Evolutionary conservation across 73 alveolate species (phyloP).

Genomic region (Stentor coeruleus): DNA sequence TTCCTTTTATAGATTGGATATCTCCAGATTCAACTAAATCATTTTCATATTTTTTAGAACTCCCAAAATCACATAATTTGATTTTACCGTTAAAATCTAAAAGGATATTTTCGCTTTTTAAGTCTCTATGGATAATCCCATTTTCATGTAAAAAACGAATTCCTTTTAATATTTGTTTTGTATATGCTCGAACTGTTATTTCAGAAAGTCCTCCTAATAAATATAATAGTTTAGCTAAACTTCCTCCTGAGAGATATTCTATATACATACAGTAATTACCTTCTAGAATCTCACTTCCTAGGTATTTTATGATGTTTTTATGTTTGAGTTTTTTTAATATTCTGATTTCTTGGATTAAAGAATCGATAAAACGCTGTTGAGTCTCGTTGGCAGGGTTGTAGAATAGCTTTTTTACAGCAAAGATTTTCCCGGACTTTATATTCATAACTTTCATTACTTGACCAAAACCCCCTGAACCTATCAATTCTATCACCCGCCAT

Average conservation of each 20-base stretch:
- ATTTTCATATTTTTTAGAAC: constrained; percentile 44
- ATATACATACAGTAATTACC: constrained; percentile 56
- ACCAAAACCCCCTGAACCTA: constrained; percentile 78
- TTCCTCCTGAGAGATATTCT: constrained; percentile 78
- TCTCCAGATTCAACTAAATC: constrained; percentile 32
- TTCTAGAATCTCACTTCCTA: constrained; percentile 55
- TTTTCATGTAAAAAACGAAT: constrained; percentile 80
- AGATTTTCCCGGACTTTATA: constrained; percentile 40
- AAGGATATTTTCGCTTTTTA: constrained; percentile 90
- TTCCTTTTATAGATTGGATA: constrained; percentile 45
- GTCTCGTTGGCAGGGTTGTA: constrained; percentile 25
- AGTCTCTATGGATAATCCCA: constrained; percentile 85
- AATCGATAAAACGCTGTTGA: constrained; percentile 40
- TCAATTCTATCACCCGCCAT: constrained; percentile 25
- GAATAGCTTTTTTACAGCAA: constrained; percentile 53
- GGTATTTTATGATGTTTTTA: constrained; percentile 66
- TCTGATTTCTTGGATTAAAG: constrained; percentile 60
- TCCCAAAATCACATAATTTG: constrained; percentile 77
- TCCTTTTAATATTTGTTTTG: constrained; percentile 72
- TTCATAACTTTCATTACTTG: constrained; percentile 52
- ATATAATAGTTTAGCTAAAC: constrained; percentile 51
- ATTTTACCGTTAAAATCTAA: constrained; percentile 55
- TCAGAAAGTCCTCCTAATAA: constrained; percentile 63
- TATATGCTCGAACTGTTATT: constrained; percentile 51
- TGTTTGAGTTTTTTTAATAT: constrained; percentile 56